Evolutionary conservation across 2,329 filamentous ascomycete genomes (phyloP).

Genomic region (Neofusicoccum sp.): DNA sequence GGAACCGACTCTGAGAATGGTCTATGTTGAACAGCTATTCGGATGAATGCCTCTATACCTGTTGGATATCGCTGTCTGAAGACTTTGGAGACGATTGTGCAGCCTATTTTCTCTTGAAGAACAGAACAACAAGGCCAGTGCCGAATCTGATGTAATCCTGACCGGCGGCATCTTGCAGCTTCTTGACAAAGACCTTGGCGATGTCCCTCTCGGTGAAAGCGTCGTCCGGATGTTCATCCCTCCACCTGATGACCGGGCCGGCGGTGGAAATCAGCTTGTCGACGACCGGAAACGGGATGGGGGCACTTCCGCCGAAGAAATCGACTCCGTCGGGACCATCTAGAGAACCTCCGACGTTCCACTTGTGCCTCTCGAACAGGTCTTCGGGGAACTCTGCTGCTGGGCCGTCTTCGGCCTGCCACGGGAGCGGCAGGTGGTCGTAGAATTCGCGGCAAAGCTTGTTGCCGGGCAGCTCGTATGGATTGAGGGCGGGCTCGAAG

Average conservation of each 20-base stretch:
- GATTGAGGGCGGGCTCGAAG: slow-evolving; percentile 38
- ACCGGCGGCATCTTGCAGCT: slow-evolving; percentile 21
- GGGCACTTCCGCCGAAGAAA: slow-evolving; percentile 26
- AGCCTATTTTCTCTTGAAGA: slow-evolving; percentile 4
- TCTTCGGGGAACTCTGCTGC: slow-evolving; percentile 41
- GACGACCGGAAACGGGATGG: slow-evolving; percentile 33
- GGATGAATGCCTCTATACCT: too few species aligned
- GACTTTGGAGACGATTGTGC: too few species aligned
- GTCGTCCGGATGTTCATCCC: slow-evolving; percentile 43
- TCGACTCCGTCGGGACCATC: slow-evolving; percentile 24
- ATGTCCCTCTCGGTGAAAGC: slow-evolving; percentile 43
- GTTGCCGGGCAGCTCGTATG: slow-evolving; percentile 47
- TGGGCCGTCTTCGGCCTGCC: slow-evolving; percentile 38
- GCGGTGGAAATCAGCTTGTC: slow-evolving; percentile 39
- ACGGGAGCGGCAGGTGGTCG: slow-evolving; percentile 48
- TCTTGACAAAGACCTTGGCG: slow-evolving; percentile 31
- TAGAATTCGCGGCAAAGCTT: slow-evolving; percentile 43
- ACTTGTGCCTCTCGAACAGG: slow-evolving; percentile 44
- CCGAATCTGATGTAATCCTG: not conserved
- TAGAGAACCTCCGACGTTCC: slow-evolving; percentile 35
- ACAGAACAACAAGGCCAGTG: not conserved
- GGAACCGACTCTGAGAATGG: too few species aligned
- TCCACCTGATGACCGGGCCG: slow-evolving; percentile 46
- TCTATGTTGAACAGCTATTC: too few species aligned
- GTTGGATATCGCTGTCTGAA: too few species aligned